phyloP scores from a whole-genome alignment of 257 asterid genomes.

The Solanum dulcamara region DNA sequence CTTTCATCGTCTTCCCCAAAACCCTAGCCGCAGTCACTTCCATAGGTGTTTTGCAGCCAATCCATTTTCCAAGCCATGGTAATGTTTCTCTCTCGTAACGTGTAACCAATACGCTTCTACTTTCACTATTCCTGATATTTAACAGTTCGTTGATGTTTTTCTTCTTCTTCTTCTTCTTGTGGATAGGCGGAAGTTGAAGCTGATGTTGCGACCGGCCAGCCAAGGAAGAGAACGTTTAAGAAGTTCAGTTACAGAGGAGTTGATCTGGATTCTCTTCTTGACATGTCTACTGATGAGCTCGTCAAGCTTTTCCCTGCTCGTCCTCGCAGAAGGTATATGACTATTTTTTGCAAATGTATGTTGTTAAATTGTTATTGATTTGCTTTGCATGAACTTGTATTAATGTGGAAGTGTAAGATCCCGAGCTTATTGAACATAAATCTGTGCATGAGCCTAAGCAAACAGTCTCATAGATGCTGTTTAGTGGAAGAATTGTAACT shows the following conservation, averaged over 20 bases:
- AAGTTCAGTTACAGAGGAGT: constrained; percentile 87
- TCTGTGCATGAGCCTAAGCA: neutral
- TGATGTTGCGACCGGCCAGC: constrained; percentile 28
- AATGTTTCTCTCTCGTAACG: neutral
- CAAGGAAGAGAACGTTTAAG: constrained; percentile 72
- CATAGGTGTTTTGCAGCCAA: neutral
- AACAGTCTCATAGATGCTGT: neutral
- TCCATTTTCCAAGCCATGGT: neutral
- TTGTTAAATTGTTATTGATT: neutral
- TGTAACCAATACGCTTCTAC: neutral
- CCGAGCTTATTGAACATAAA: neutral
- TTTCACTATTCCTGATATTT: neutral
- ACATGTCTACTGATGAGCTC: constrained; percentile 71
- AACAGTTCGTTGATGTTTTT: neutral
- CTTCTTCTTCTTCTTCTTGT: neutral
- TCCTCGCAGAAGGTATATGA: constrained; percentile 46
- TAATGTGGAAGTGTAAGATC: neutral
- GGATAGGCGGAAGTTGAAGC: constrained; percentile 40
- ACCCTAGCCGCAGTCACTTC: neutral
- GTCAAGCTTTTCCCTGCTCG: constrained; percentile 65
- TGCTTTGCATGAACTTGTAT: neutral
- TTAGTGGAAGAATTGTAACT: neutral
- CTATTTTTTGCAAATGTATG: neutral
- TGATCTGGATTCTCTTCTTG: constrained; percentile 82
- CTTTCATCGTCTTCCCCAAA: neutral